A percentile compares a stretch with the other conserved stretches of the same genome.
These are phyloP conservation scores for Coffea canephora DNA, from an alignment of 257 asterid genomes.

Conservation along the genomic window DNA sequence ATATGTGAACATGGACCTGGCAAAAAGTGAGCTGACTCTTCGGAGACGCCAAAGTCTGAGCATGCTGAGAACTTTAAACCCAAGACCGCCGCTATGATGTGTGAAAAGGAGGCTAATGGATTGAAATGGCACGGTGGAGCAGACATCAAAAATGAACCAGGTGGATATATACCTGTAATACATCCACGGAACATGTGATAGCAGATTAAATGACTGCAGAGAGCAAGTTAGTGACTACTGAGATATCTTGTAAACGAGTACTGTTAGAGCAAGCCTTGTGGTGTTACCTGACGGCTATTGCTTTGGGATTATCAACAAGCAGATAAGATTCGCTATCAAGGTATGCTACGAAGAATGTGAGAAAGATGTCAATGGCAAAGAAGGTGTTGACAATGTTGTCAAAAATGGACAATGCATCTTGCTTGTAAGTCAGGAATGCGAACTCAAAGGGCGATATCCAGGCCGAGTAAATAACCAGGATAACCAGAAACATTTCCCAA, in stretches of 20 bases:
- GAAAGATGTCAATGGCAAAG: slow-evolving; percentile 75
- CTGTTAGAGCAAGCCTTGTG: background rate
- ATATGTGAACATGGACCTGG: slow-evolving; percentile 44
- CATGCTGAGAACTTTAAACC: slow-evolving; percentile 72
- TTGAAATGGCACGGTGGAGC: slow-evolving; percentile 79
- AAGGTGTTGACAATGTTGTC: slow-evolving; percentile 77
- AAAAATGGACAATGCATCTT: slow-evolving; percentile 49
- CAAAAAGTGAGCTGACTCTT: slow-evolving; percentile 82
- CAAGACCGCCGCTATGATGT: slow-evolving; percentile 63
- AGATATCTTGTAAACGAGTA: background rate
- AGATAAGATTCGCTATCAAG: slow-evolving; percentile 67
- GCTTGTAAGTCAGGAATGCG: slow-evolving; percentile 66
- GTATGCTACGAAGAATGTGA: slow-evolving; percentile 84
- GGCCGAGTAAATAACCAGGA: slow-evolving; percentile 76
- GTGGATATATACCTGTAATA: slow-evolving; percentile 65
- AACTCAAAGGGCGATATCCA: slow-evolving; percentile 93
- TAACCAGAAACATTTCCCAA: slow-evolving; percentile 80
- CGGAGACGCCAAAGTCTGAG: slow-evolving; percentile 94
- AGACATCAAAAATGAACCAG: slow-evolving; percentile 78
- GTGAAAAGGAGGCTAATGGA: slow-evolving; percentile 65
- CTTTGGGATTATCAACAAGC: slow-evolving; percentile 62
- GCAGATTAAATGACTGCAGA: background rate
- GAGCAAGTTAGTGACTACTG: too few relatives aligned
- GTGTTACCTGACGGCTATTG: slow-evolving; percentile 64
- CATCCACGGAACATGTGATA: background rate